Conservation (phyloP, 257 asterid genomes). For the Solanum neorickii region DNA sequence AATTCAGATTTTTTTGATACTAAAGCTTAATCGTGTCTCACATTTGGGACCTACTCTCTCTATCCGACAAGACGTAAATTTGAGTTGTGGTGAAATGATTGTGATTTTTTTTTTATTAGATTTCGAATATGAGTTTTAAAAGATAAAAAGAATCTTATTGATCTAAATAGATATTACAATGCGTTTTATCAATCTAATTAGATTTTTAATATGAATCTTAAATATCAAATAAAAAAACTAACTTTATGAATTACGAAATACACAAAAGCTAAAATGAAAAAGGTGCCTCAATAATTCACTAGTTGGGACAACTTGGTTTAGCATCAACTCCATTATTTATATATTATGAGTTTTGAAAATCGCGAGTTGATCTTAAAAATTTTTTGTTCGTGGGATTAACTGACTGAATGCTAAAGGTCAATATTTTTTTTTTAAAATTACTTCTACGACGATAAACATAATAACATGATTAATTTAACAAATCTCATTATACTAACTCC, state of each 20-base stretch:
- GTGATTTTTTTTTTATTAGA: rapidly evolving
- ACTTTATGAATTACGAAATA: not conserved
- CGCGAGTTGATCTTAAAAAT: rapidly evolving
- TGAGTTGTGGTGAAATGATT: rapidly evolving
- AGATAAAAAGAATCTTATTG: rapidly evolving
- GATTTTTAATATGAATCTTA: rapidly evolving
- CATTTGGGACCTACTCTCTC: not conserved
- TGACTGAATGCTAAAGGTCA: not conserved
- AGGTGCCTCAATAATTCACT: not conserved
- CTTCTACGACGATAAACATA: not conserved
- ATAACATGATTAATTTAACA: not conserved
- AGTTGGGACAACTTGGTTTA: not conserved
- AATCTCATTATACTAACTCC: not conserved
- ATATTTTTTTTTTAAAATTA: not conserved
- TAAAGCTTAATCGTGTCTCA: not conserved
- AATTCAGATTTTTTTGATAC: not conserved
- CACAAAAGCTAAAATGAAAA: not conserved
- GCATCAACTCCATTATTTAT: not conserved
- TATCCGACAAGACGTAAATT: not conserved
- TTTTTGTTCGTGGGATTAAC: not conserved
- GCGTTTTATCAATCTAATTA: rapidly evolving
- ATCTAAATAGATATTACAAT: rapidly evolving
- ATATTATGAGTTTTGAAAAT: not conserved
- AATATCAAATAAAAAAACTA: not conserved
- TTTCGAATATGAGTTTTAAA: rapidly evolving